Base-by-base conservation (phyloP, 2,329 filamentous ascomycete species). In the Helotiales sp. region DNA sequence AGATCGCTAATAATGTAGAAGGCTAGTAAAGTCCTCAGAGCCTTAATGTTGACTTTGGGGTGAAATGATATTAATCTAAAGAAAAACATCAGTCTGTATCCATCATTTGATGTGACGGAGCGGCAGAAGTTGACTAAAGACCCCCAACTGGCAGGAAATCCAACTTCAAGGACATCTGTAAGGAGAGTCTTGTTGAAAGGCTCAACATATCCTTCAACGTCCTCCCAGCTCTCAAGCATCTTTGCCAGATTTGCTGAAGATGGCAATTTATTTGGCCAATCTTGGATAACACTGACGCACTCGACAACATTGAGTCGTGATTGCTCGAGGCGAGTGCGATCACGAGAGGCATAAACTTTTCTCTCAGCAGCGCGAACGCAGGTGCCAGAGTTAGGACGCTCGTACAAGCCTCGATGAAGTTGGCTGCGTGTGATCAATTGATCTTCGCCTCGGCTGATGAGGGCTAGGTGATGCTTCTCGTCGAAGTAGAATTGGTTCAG, bases 41-140 rank as follows among this genome's bases (percentile, higher is more conserved):
- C 44, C 0, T 67, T 62, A 65, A 79, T 74, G n/a, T 79, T 67
- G 1, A 69, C 67, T 27, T 70, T 61, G 0, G 66, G 25, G 0
- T 70, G 65, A 58, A 78, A 84, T 0, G 76, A 72, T n/a, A 84
- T 65, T 0, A 74, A 63, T 1, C 72, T 74, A 9, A 82, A 70
- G 0, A 78, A 57, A 52, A 82, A 82, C 69, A 79, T 79, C 15
- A 82, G 62, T 1, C 52, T 61, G 51, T 73, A 75, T 10, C 58
- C 63, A 22, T 75, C 70, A 10, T 67, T 27, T 2, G 13, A 17
- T 0, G 52, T 58, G 1, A 8, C 12, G 2, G 66, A 65, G 22
- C 70, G 66, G 34, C 74, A 78, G 2, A 72, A 66, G 31, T 71
- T 71, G 1, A 76, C 72, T 12, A 82, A 65, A 0, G 73, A 60